These are phyloP conservation scores for Ceratobasidium papillatum DNA, from an alignment of 1,284 basidiomycete species.

Conservation along the genomic window DNA sequence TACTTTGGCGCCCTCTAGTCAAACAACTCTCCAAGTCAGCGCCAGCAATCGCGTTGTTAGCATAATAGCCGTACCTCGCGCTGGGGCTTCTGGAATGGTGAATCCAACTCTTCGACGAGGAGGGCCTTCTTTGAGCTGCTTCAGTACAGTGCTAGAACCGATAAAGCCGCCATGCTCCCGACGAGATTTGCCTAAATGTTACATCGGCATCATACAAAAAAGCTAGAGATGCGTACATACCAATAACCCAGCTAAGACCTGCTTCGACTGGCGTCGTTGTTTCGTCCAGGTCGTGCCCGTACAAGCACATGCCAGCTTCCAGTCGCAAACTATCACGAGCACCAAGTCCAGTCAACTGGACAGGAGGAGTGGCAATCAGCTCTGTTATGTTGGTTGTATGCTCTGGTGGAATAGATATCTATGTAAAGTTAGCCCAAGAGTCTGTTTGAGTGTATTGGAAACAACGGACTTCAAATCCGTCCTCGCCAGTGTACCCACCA, in stretches of 20 bases:
- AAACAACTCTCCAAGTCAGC: conserved; percentile 45
- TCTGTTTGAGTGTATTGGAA: neutral
- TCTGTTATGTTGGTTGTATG: conserved; percentile 77
- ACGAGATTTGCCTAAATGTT: conserved; percentile 77
- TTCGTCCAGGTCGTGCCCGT: conserved; percentile 94
- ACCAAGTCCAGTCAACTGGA: conserved; percentile 90
- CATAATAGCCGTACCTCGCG: conserved; percentile 65
- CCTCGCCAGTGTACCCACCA: conserved; percentile 99
- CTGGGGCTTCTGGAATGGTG: conserved; percentile 84
- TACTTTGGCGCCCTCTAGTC: conserved; percentile 83
- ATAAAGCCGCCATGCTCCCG: conserved; percentile 76
- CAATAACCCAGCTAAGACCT: conserved; percentile 91
- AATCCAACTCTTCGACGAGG: conserved; percentile 84
- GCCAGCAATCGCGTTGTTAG: neutral
- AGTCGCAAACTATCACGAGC: conserved; percentile 92
- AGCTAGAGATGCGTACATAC: conserved; percentile 55
- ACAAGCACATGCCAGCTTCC: conserved; percentile 98
- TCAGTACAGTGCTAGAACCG: conserved; percentile 80
- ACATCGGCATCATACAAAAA: neutral
- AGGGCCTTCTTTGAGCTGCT: conserved; percentile 84
- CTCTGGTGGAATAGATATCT: conserved; percentile 90
- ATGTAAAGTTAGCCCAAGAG: conserved; percentile 14
- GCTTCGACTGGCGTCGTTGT: conserved; percentile 88
- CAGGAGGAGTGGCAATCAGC: conserved; percentile 74
- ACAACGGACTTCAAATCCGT: conserved; percentile 87